Conservation (phyloP, 805 yeast species). For the Jamesozyma gamospora region DNA sequence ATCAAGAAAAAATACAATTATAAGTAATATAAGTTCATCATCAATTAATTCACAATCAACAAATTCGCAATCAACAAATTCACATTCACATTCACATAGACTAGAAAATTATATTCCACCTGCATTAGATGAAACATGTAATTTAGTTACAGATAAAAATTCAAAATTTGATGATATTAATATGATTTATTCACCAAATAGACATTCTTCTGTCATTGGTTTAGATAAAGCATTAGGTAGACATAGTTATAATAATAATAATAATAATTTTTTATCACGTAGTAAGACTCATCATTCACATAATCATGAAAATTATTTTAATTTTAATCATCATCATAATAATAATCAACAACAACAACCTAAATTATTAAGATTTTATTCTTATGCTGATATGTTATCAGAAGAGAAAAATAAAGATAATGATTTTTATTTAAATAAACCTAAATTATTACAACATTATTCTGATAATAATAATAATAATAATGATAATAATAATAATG, state of each 20-base stretch:
- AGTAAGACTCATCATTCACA: not conserved
- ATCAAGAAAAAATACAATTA: too few relatives aligned
- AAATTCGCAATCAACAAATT: slow-evolving; percentile 8
- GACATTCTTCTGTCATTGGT: slow-evolving; percentile 48
- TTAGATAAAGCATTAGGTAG: slow-evolving; percentile 23
- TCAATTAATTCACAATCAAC: not conserved
- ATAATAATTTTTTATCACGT: slow-evolving; percentile 1
- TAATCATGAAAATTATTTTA: not conserved
- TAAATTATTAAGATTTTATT: slow-evolving; percentile 40
- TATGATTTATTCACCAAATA: slow-evolving; percentile 44
- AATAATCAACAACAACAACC: slow-evolving; percentile 12
- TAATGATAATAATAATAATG: not conserved
- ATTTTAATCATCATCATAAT: too few relatives aligned
- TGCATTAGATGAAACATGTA: slow-evolving; percentile 66
- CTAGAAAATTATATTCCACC: slow-evolving; percentile 69
- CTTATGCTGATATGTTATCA: slow-evolving; percentile 71
- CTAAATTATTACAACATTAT: not conserved
- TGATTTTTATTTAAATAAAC: too few relatives aligned
- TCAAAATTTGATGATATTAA: slow-evolving; percentile 63
- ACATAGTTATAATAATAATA: not conserved
- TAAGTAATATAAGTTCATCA: not conserved
- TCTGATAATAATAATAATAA: not conserved
- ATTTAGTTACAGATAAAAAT: slow-evolving; percentile 47
- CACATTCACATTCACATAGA: slow-evolving; percentile 19
- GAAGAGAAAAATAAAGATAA: slow-evolving; percentile 33